These are phyloP conservation scores for Nicotiana undulata DNA, from an alignment of 257 asterid species.

Conservation along the genomic window DNA sequence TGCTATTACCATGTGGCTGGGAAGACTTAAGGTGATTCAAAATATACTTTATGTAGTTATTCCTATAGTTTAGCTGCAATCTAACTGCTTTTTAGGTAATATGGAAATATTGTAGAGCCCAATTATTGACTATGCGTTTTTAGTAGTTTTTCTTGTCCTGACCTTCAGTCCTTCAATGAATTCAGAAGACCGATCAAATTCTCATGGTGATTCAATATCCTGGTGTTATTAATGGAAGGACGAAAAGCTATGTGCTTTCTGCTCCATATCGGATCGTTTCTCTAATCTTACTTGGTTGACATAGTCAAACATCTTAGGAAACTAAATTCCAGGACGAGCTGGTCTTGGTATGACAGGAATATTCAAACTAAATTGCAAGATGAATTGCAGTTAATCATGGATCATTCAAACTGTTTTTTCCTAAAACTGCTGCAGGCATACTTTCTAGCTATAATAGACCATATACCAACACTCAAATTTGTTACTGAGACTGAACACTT, in stretches of 20 bases:
- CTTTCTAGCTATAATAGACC: background rate
- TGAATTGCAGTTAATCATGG: background rate
- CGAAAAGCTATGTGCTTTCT: background rate
- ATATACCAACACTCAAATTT: background rate
- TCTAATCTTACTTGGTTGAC: background rate
- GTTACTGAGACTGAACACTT: background rate
- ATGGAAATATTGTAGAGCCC: background rate
- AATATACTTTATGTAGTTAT: background rate
- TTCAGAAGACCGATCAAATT: background rate
- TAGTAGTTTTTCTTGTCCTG: background rate
- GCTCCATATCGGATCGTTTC: background rate
- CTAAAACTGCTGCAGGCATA: background rate
- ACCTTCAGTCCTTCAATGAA: background rate
- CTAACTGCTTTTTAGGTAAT: background rate
- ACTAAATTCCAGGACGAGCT: background rate
- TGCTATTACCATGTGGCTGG: conserved; percentile 84
- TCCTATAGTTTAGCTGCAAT: background rate
- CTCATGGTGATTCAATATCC: background rate
- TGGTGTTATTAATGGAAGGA: background rate
- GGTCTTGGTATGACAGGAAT: background rate
- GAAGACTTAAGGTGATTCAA: conserved; percentile 68
- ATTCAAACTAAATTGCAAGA: background rate
- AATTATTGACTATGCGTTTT: background rate
- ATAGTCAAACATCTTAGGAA: background rate
- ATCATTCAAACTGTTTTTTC: background rate